phyloP scores from a whole-genome alignment of 1,284 basidiomycete species.

The Cutaneotrichosporon sp. region DNA sequence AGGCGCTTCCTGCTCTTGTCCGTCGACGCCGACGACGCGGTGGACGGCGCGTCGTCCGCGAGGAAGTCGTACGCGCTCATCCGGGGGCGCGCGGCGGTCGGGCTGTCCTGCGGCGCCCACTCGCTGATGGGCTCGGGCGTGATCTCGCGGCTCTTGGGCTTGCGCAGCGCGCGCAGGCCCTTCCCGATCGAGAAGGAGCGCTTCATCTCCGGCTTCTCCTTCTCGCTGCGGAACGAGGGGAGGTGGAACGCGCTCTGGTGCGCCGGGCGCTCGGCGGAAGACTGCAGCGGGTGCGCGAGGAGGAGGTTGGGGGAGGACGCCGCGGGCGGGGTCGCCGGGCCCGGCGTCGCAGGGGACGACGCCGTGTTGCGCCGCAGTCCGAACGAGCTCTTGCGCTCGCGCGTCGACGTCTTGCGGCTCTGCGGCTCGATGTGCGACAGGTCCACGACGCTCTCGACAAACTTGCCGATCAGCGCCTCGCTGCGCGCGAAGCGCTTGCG shows the following conservation, averaged over 20 bases:
- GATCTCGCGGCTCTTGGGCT: neutral
- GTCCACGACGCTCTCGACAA: neutral
- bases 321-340: neutral
- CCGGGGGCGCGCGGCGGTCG: neutral
- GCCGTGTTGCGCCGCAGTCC: neutral
- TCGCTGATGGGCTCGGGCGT: neutral
- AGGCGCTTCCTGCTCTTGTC: neutral
- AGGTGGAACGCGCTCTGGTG: neutral
- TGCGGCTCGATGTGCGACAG: neutral
- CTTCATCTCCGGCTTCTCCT: neutral
- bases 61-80: conserved; percentile 8
- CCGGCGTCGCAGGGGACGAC: neutral
- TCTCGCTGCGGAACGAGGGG: neutral
- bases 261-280: neutral
- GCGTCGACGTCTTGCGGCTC: neutral
- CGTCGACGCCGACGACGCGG: neutral
- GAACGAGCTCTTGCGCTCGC: neutral
- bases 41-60: neutral
- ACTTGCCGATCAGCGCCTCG: neutral
- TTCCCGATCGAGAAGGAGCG: neutral
- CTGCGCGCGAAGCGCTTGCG: neutral
- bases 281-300: neutral
- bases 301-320: neutral
- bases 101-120: neutral
- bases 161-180: neutral